phyloP scores from a whole-genome alignment of 257 asterid species.

The Solanum corneliomulleri region DNA sequence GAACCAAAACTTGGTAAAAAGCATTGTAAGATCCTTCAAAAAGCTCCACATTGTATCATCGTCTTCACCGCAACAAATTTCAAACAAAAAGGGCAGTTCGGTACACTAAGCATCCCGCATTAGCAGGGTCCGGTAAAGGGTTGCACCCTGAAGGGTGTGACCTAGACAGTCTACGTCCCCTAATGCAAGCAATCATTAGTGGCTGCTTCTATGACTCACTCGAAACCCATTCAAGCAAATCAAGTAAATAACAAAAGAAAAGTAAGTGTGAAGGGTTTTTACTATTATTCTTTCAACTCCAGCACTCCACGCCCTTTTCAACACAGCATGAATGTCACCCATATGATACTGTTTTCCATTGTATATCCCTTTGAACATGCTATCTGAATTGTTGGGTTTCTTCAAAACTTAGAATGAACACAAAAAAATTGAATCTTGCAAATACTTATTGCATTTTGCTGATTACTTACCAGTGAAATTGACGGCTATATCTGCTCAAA shows the following conservation, averaged over 20 bases:
- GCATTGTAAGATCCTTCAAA: neutral
- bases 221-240: neutral
- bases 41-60: neutral
- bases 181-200: neutral
- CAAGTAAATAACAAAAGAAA: neutral
- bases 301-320: slow-evolving; percentile 89
- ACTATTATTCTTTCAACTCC: slow-evolving; percentile 91
- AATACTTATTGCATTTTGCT: neutral
- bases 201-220: neutral
- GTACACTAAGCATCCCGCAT: neutral
- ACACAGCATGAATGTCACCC: slow-evolving; percentile 72
- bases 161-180: neutral
- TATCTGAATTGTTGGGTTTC: slow-evolving; percentile 33
- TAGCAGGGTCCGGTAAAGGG: neutral
- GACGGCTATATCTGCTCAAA: slow-evolving; percentile 65
- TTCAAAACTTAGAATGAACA: neutral
- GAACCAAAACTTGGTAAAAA: neutral
- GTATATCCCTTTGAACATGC: slow-evolving; percentile 89
- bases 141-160: neutral
- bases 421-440: neutral
- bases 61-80: neutral
- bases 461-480: slow-evolving; percentile 70
- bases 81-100: neutral
- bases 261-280: neutral
- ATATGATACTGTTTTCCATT: slow-evolving; percentile 80